These are phyloP conservation scores for Colletotrichum sp. DNA, from an alignment of 2,329 filamentous ascomycete species.

Conservation along the genomic window DNA sequence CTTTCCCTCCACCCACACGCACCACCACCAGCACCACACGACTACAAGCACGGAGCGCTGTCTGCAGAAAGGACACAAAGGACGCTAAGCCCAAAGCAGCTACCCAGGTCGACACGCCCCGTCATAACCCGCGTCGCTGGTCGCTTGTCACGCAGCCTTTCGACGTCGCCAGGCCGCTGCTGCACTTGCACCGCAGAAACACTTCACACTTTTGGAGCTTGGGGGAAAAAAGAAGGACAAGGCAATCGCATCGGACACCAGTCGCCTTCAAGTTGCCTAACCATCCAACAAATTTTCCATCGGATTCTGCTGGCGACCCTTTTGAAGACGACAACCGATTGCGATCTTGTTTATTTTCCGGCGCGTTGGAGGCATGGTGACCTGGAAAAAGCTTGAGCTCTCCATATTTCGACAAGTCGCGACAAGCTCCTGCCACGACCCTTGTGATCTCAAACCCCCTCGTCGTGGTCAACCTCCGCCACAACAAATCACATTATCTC, in stretches of 20 bases:
- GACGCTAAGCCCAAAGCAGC: constrained; percentile 9
- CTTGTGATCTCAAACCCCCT: neutral
- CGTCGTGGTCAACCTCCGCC: neutral
- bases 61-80: neutral
- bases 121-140: constrained; percentile 20
- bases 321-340: neutral
- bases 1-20: neutral
- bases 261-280: neutral
- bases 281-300: neutral
- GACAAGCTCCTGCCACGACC: constrained; percentile 11
- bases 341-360: neutral
- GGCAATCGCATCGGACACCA: neutral
- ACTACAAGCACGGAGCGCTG: neutral
- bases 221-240: neutral
- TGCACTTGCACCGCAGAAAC: neutral
- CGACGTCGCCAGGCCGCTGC: constrained; percentile 6
- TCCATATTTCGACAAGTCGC: constrained; percentile 22
- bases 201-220: neutral
- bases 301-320: neutral
- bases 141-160: constrained; percentile 20
- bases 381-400: constrained; percentile 19
- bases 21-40: neutral
- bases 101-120: constrained; percentile 8
- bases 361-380: constrained; percentile 20
- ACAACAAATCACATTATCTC: neutral